Evolutionary conservation across 495 filamentous ascomycete species (phyloP), one percentile per base, ranked within the genome.

Genomic region (Ascodesmis nigricans): DNA sequence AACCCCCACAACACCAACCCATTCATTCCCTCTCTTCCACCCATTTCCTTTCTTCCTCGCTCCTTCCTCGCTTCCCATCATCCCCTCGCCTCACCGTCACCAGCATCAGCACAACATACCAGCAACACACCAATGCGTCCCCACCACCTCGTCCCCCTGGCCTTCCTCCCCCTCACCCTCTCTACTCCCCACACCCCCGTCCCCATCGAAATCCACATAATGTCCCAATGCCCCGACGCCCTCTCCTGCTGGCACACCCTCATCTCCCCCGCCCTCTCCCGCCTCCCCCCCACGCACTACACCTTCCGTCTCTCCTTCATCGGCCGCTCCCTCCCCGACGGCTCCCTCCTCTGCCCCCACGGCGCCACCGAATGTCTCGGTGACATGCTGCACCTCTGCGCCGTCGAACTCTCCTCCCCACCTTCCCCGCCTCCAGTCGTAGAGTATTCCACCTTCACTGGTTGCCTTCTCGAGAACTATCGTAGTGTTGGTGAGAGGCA

Each of bases 321-420:
- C n/a, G n/a, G n/a, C n/a, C n/a, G n/a, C n/a, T n/a, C n/a, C n/a
- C n/a, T n/a, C n/a, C n/a, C 38, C 14, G 30, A 66, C 50, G 74
- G 72, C 51, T 75, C 73, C 6, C 66, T 83, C 13, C 58, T 61
- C 9, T 99, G 90, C 62, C 90, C 60, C 53, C 87, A 95, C 48
- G 90, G 87, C 3, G 75, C 81, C 3, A 60, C 59, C 9, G 87
- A 99, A 59, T 99, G 87, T 49, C 69, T 95, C 45, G 83, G 83
- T 11, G 76, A 99, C 55, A 91, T 91, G 57, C 62, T 99, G 51
- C 72, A 84, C 43, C 73, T 95, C 36, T 99, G 87, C 60, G 87
- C 81, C 17, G 69, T 72, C 8, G 60, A 71, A 36, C 63, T 84
- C 3, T 78, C 80, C 47, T 15, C 29, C 9, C 37, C 37, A 9